Evolutionary conservation across 2,329 filamentous ascomycete species (phyloP), one percentile per base, ranked within the genome.

Genomic region (Arthrinium phaeospermum): DNA sequence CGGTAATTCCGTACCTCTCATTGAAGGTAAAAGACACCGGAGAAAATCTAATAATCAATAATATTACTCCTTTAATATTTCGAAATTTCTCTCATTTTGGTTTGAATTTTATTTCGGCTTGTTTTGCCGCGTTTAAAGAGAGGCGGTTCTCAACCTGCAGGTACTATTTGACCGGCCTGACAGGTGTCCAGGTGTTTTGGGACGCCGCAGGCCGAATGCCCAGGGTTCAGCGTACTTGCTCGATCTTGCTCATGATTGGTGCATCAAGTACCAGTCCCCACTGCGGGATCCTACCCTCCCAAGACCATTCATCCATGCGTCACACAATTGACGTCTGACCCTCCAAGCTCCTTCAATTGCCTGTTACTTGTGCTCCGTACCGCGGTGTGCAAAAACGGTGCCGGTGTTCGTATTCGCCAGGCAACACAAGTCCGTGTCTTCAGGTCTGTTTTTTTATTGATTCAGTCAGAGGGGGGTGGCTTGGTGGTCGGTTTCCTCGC

Each of bases 311-410:
- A 64, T 64, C 57, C 57, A 37, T 64, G 57, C 57, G 57, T 64
- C 57, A 64, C 57, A 64, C 57, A 64, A 24, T 64, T 64, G 57
- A 64, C 57, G 34, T 64, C 57, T 64, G 57, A 64, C 57, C 57
- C 57, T 64, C 57, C 57, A 41, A 41, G 57, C 30, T 41, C 34
- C 57, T 64, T 24, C n/a, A 64, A 64, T 41, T 41, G 57, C 57
- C 30, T 64, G n/a, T 64, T n/a, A 61, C 16, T 27, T 14, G 7
- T 27, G 24, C 49, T 53, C 27, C 27, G 27, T 30, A 2, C 19
- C n/a, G n/a, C 34, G 19, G 57, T 41, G 57, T 41, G 57, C 34
- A 41, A 41, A 37, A 37, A 41, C 19, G 13, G 19, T 24, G 57
- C 22, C 3, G 57, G 22, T 41, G 12, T 41, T 64, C 57, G 57